Percentiles rank a stretch among this genome's conserved stretches.
Evolutionary conservation across 805 yeast species (phyloP).

Genomic region (Zygotorulaspora danielsina): DNA sequence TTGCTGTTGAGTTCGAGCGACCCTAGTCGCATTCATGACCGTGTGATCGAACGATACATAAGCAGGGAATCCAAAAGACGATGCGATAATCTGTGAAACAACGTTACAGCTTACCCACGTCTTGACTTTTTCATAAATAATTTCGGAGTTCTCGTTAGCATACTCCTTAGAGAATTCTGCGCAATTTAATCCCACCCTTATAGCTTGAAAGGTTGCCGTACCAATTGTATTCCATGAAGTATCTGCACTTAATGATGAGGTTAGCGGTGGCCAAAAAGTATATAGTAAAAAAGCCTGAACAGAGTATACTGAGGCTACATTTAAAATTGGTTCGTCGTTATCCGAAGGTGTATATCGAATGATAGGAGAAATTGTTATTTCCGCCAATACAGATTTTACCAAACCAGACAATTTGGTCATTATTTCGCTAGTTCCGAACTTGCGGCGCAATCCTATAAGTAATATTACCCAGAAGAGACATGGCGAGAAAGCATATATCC

Average conservation of each 20-base stretch:
- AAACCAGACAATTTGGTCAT: constrained; percentile 61
- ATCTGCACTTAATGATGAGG: constrained; percentile 92
- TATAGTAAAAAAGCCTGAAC: constrained; percentile 88
- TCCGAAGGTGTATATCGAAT: constrained; percentile 77
- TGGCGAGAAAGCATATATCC: constrained; percentile 74
- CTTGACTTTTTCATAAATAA: constrained; percentile 69
- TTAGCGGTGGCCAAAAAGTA: constrained; percentile 94
- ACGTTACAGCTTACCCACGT: constrained; percentile 95
- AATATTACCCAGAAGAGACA: constrained; percentile 91
- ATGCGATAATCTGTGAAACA: constrained; percentile 84
- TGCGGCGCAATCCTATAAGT: constrained; percentile 75
- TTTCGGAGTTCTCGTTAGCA: constrained; percentile 39
- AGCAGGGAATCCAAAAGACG: constrained; percentile 92
- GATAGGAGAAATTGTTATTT: constrained; percentile 85
- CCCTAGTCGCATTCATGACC: constrained; percentile 47
- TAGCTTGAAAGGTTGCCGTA: constrained; percentile 87
- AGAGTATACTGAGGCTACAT: constrained; percentile 86
- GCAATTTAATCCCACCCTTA: constrained; percentile 83
- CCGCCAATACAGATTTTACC: constrained; percentile 75
- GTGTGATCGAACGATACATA: constrained; percentile 80
- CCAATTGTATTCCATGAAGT: constrained; percentile 95
- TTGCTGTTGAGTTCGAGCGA: constrained; percentile 18
- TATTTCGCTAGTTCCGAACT: constrained; percentile 38
- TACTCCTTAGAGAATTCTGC: constrained; percentile 62
- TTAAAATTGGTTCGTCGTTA: constrained; percentile 73